Evolutionary conservation across 2,329 filamentous ascomycete genomes (phyloP).

Genomic region (Clonostachys chloroleuca): DNA sequence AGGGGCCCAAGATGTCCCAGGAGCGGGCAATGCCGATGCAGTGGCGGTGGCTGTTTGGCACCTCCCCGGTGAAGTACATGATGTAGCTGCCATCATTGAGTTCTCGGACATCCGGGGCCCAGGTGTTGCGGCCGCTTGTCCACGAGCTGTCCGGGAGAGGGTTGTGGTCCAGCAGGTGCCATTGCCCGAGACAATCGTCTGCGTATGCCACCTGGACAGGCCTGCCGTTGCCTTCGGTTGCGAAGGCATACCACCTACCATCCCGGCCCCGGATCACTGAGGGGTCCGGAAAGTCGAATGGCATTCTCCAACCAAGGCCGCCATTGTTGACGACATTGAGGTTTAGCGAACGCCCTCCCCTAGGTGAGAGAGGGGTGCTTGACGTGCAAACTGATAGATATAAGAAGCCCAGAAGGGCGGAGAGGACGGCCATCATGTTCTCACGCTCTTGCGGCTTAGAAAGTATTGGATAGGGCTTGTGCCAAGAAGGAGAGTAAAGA

Average conservation of each 20-base stretch:
- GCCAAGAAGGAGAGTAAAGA: too few relatives aligned
- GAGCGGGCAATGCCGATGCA: conserved; percentile 56
- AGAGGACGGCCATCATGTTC: too few relatives aligned
- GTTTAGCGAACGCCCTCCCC: background rate
- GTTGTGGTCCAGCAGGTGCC: conserved; percentile 43
- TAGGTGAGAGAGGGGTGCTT: too few relatives aligned
- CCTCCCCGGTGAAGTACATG: conserved; percentile 54
- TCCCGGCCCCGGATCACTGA: conserved; percentile 40
- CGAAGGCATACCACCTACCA: conserved; percentile 54
- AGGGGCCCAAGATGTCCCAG: conserved; percentile 43
- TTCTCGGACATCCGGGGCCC: conserved; percentile 56
- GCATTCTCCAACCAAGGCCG: too few relatives aligned
- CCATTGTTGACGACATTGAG: background rate
- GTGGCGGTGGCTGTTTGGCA: conserved; percentile 35
- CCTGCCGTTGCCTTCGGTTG: conserved; percentile 42
- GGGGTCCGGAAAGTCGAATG: conserved; percentile 49
- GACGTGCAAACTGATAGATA: too few relatives aligned
- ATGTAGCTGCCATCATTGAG: conserved; percentile 48
- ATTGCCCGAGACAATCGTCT: conserved; percentile 38
- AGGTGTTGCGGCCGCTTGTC: conserved; percentile 49
- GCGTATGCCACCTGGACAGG: conserved; percentile 51
- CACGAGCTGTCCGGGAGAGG: conserved; percentile 50
- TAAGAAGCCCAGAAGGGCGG: too few relatives aligned
- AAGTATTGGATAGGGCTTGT: too few relatives aligned
- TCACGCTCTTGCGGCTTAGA: too few relatives aligned